These are phyloP conservation scores for Dothideomycetes sp. DNA, from an alignment of 2,329 filamentous ascomycete species.

Conservation along the genomic window DNA sequence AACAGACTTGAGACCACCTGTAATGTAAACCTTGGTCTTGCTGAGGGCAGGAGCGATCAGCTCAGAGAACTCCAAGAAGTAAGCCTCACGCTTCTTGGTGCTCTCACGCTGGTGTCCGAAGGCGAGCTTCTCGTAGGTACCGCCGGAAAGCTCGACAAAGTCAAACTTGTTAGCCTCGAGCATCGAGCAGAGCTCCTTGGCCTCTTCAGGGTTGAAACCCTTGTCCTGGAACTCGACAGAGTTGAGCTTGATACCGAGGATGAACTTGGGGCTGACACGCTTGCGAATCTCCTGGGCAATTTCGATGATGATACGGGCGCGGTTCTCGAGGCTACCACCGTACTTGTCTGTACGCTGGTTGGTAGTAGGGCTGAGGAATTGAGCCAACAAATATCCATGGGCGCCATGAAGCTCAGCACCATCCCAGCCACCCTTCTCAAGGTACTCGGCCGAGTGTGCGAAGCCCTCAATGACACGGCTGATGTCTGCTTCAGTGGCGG, in stretches of 20 bases:
- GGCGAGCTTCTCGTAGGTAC: conserved; percentile 48
- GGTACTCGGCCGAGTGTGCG: conserved; percentile 51
- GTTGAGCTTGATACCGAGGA: conserved; percentile 51
- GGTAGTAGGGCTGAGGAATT: conserved; percentile 35
- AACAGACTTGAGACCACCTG: conserved; percentile 48
- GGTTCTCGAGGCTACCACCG: conserved; percentile 36
- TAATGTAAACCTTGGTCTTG: conserved; percentile 50
- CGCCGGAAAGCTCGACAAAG: conserved; percentile 52
- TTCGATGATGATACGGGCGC: conserved; percentile 33
- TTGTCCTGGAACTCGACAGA: conserved; percentile 47
- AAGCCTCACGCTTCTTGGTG: conserved; percentile 46
- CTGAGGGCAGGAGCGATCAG: conserved; percentile 38
- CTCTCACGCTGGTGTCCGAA: conserved; percentile 46
- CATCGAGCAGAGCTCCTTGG: conserved; percentile 37
- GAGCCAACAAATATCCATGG: conserved; percentile 34
- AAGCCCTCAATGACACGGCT: conserved; percentile 50
- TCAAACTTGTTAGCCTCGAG: conserved; percentile 44
- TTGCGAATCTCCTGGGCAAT: conserved; percentile 31
- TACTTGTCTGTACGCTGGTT: conserved; percentile 37
- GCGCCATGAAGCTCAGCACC: conserved; percentile 40
- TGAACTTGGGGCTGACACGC: conserved; percentile 31
- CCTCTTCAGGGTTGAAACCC: conserved; percentile 44
- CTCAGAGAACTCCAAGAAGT: conserved; percentile 53
- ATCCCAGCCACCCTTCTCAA: conserved; percentile 53
- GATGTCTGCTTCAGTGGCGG: conserved; percentile 48